These are phyloP conservation scores for Linum tenue DNA, from an alignment of 345 rosid genomes.

Conservation along the genomic window DNA sequence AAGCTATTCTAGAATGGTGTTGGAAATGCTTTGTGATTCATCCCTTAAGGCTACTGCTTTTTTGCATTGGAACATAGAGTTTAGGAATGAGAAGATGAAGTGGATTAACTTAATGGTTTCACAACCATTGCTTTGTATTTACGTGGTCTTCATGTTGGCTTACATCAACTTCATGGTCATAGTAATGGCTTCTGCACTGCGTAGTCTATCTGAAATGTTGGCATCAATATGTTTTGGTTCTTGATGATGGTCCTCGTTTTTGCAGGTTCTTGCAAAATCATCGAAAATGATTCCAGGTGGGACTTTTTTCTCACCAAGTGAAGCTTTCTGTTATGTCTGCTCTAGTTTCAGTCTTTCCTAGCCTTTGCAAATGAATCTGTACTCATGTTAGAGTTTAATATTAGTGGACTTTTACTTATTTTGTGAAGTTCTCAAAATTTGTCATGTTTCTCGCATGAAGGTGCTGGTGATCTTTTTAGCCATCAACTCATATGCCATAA, in stretches of 20 bases:
- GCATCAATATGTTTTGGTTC: background rate
- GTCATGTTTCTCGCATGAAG: background rate
- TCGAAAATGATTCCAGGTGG: constrained; percentile 96
- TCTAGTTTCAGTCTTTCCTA: background rate
- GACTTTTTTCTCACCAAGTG: background rate
- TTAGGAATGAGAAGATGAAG: background rate
- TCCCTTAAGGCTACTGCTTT: too few relatives aligned
- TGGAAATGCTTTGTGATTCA: too few relatives aligned
- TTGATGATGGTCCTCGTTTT: constrained; percentile 12
- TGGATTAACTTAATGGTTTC: too few relatives aligned
- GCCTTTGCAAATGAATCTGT: background rate
- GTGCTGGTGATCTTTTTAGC: too few relatives aligned
- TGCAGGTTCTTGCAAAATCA: constrained; percentile 87
- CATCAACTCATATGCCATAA: too few relatives aligned
- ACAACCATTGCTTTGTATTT: background rate
- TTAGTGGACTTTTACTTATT: too few relatives aligned
- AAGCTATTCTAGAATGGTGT: too few relatives aligned
- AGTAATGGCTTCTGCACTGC: background rate
- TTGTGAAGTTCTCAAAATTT: background rate
- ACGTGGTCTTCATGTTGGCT: background rate
- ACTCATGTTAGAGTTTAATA: too few relatives aligned
- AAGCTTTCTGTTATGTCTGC: background rate
- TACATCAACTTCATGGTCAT: background rate
- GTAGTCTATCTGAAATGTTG: background rate
- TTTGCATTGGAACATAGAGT: background rate